Evolutionary conservation across 805 yeast species (phyloP).

Genomic region (Hanseniaspora lindneri): DNA sequence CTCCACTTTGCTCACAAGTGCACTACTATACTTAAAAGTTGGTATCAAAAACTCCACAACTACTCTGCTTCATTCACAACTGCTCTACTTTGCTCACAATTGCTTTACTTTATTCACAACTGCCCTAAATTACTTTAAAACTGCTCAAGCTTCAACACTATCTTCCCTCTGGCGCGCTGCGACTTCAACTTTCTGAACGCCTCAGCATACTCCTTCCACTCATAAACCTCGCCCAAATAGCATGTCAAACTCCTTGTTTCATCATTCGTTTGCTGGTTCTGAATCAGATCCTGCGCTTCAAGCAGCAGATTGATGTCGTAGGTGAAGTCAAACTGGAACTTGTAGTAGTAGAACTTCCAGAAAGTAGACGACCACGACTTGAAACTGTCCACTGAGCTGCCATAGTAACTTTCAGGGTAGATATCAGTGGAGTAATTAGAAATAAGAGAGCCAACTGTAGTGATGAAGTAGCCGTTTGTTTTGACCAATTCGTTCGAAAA

Average conservation of each 20-base stretch:
- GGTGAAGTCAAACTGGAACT: slow-evolving; percentile 29
- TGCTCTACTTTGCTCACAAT: too few relatives aligned
- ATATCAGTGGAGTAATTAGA: slow-evolving; percentile 31
- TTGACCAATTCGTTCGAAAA: slow-evolving; percentile 36
- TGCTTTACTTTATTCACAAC: too few relatives aligned
- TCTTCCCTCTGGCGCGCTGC: slow-evolving; percentile 55
- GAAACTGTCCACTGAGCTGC: slow-evolving; percentile 1
- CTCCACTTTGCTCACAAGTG: too few relatives aligned
- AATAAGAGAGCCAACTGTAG: slow-evolving; percentile 53
- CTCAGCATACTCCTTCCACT: slow-evolving; percentile 41
- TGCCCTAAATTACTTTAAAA: too few relatives aligned
- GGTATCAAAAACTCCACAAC: too few relatives aligned
- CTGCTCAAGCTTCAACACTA: slow-evolving; percentile 40
- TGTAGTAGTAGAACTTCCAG: slow-evolving; percentile 32
- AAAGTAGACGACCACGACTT: slow-evolving; percentile 23
- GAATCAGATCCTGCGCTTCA: slow-evolving; percentile 36
- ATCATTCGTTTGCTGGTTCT: slow-evolving; percentile 36
- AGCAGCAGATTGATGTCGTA: slow-evolving; percentile 32
- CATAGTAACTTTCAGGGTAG: slow-evolving; percentile 18
- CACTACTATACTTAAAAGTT: too few relatives aligned
- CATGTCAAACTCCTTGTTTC: slow-evolving; percentile 5
- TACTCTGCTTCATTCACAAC: too few relatives aligned
- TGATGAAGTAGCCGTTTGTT: slow-evolving; percentile 41
- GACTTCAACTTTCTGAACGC: slow-evolving; percentile 44
- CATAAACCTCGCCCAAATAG: slow-evolving; percentile 44